Conservation (phyloP, 345 rosid species). For the Eucalyptus pumila region DNA sequence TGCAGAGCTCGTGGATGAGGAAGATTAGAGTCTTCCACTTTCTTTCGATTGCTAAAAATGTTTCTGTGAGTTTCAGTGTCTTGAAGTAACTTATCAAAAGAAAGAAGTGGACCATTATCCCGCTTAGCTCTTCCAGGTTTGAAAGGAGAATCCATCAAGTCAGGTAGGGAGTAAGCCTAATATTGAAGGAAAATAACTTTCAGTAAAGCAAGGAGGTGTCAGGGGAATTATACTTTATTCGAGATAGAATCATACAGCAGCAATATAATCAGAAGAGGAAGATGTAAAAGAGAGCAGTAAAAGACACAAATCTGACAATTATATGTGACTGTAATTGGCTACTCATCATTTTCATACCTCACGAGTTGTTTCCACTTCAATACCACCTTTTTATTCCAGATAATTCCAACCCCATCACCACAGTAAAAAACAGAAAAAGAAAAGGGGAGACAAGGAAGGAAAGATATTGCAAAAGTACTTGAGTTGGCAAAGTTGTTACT, state of each 20-base stretch:
- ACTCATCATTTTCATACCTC: not conserved
- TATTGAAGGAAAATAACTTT: not conserved
- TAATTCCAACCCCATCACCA: not conserved
- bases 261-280: not conserved
- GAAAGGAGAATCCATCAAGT: slow-evolving; percentile 35
- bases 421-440: not conserved
- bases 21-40: slow-evolving; percentile 33
- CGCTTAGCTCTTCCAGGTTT: slow-evolving; percentile 25
- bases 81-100: slow-evolving; percentile 52
- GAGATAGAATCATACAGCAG: not conserved
- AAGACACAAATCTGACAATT: not conserved
- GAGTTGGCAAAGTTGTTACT: not conserved
- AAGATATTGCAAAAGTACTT: not conserved
- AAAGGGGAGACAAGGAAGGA: not conserved
- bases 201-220: not conserved
- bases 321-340: not conserved
- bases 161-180: slow-evolving; percentile 30
- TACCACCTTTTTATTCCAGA: not conserved
- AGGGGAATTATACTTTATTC: not conserved
- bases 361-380: not conserved
- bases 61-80: slow-evolving; percentile 16
- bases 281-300: not conserved
- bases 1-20: slow-evolving; percentile 69
- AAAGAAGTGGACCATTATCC: slow-evolving; percentile 52
- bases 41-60: slow-evolving; percentile 7